Evolutionary conservation across 2,329 filamentous ascomycete genomes (phyloP), one percentile per base, ranked within the genome.

Genomic region (Sclerotinia trifoliorum): DNA sequence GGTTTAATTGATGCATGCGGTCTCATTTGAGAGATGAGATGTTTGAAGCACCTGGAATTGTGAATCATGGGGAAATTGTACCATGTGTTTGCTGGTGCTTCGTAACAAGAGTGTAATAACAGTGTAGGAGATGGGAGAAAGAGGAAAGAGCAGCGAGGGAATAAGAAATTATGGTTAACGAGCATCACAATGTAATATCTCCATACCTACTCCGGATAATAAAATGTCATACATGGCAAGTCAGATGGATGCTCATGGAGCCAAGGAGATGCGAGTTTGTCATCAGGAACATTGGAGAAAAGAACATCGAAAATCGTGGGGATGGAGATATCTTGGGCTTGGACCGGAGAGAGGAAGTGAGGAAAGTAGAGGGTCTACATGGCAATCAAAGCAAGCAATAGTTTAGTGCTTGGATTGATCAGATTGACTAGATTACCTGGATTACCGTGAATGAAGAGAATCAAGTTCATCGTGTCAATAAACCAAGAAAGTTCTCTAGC

Each of bases 251-350:
- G 32, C 11, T 6, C 5, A 26, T 44, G 56, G 56, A 60, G 56
- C 39, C 39, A 46, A 44, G 35, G 39, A 46, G 56, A 44, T 46
- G 24, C 3, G 39, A 46, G 39, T 60, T 60, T 46, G 57, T 60
- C 57, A 60, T 48, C 57, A 60, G 42, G 24, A 46, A 46, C 10
- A 48, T 7, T 2, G 42, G n/a, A 15, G 42, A n/a, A 3, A 2
- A 15, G 42, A n/a, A 3, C 1, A 58, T 29, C 11, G 39, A 21
- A 3, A 46, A 60, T 60, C 56, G 24, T 46, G 56, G 56, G 42
- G 56, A 58, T 58, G 56, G 56, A 60, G 56, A 58, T 58, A 26
- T 58, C 17, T 60, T 60, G 39, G 56, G 5, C 21, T 46, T 60
- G 19, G 3, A n/a, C 24, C 24, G 56, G 56, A 60, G 56, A 60